phyloP scores from a whole-genome alignment of 2,329 filamentous ascomycete species.

The Atkinsonella hypoxylon region DNA sequence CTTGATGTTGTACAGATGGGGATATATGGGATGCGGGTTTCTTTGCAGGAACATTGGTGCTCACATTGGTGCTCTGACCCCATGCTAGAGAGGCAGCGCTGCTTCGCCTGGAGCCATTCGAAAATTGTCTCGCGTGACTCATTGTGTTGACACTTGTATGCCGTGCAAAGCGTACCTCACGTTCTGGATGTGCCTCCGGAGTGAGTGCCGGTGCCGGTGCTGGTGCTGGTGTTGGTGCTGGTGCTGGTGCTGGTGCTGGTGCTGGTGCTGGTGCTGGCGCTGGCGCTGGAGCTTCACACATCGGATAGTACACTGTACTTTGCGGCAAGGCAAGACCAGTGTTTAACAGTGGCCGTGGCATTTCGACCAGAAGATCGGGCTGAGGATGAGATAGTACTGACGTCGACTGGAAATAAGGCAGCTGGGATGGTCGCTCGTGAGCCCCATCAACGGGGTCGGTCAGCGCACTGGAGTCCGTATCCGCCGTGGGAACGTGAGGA shows the following conservation, averaged over 20 bases:
- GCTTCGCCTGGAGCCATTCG: background rate
- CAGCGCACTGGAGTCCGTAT: conserved; percentile 4
- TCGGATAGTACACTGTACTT: conserved; percentile 11
- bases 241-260: background rate
- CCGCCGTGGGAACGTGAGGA: conserved; percentile 17
- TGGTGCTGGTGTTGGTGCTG: background rate
- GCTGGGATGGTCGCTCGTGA: conserved; percentile 10
- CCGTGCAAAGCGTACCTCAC: background rate
- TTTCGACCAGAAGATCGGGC: conserved; percentile 8
- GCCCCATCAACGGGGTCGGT: conserved; percentile 11
- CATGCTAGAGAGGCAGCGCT: background rate
- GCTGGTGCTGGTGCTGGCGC: background rate
- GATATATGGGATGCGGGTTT: background rate
- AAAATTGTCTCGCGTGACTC: background rate
- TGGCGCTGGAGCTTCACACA: conserved; percentile 5
- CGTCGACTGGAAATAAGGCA: conserved; percentile 18
- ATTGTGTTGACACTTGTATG: background rate
- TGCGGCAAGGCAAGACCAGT: conserved; percentile 10
- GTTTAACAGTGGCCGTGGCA: background rate
- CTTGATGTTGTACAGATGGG: background rate
- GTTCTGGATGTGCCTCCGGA: background rate
- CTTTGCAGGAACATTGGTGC: background rate
- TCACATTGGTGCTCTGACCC: background rate
- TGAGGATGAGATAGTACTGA: conserved; percentile 16
- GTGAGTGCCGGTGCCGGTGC: background rate